Evolutionary conservation across 148 eudicot species (phyloP).

Genomic region (Linanthus parryae): DNA sequence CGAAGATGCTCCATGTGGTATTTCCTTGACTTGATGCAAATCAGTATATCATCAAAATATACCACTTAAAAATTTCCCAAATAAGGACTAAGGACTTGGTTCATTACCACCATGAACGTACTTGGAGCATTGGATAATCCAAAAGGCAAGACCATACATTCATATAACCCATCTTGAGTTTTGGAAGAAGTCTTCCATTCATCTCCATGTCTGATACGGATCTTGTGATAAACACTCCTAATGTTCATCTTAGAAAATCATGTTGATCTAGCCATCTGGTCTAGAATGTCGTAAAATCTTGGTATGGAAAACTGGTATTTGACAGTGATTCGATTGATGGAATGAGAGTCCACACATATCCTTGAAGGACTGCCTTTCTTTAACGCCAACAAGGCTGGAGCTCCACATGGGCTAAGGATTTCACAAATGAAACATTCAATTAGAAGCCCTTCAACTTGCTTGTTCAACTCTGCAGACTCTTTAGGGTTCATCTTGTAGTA

Average conservation of each 20-base stretch:
- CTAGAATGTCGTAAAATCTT: background rate
- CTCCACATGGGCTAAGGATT: background rate
- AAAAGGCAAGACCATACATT: conserved; percentile 1
- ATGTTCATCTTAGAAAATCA: conserved; percentile 1
- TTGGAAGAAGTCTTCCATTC: conserved; percentile 2
- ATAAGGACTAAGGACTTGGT: background rate
- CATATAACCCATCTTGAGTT: background rate
- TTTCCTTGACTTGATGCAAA: background rate
- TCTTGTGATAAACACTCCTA: background rate
- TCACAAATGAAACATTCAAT: background rate
- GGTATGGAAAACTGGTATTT: conserved; percentile 4
- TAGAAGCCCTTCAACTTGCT: background rate
- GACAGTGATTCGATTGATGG: conserved; percentile 1
- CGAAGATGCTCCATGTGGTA: background rate
- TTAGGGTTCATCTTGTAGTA: background rate
- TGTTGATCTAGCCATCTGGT: background rate
- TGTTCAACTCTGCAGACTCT: background rate
- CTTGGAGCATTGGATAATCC: background rate
- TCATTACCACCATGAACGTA: background rate
- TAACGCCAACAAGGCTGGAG: background rate
- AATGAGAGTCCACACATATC: background rate
- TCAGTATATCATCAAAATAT: too few species aligned
- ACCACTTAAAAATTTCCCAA: background rate
- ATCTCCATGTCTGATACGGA: background rate
- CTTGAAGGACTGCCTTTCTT: background rate